Evolutionary conservation across 1,284 basidiomycete species (phyloP).

Genomic region (Boletus semigastroideus): DNA sequence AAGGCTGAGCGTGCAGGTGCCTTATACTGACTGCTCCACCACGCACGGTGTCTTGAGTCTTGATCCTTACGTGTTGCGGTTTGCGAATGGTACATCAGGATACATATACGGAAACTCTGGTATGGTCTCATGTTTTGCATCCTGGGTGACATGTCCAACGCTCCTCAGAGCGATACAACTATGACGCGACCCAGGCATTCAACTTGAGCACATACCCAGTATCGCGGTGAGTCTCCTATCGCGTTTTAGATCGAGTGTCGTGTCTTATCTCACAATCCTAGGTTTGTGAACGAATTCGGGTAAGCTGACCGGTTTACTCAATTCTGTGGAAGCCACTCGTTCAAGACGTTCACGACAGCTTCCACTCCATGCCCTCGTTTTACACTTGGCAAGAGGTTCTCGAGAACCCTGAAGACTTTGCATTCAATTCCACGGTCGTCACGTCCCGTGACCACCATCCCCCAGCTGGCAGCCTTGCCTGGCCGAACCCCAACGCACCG

Average conservation of each 20-base stretch:
- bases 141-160: neutral
- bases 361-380: conserved; percentile 66
- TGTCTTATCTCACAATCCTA: conserved; percentile 14
- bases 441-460: conserved; percentile 58
- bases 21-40: conserved; percentile 64
- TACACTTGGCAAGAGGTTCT: conserved; percentile 63
- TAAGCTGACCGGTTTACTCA: conserved; percentile 21
- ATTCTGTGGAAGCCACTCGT: neutral
- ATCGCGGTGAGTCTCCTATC: conserved; percentile 36
- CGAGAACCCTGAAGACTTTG: conserved; percentile 48
- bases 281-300: conserved; percentile 63
- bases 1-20: conserved; percentile 34
- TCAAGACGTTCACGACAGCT: conserved; percentile 35
- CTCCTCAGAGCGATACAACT: conserved; percentile 53
- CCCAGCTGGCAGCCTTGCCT: conserved; percentile 53
- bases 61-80: conserved; percentile 52
- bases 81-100: conserved; percentile 49
- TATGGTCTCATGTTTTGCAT: conserved; percentile 17
- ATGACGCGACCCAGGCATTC: conserved; percentile 54
- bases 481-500: conserved; percentile 57
- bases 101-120: conserved; percentile 54
- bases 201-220: conserved; percentile 57
- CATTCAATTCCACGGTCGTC: conserved; percentile 60
- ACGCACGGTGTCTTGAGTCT: conserved; percentile 56
- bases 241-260: neutral